A percentile compares a stretch with the other conserved stretches of the same genome.
Conservation (phyloP, 768 basidiomycete species). For the Neoboletus magnificus region DNA sequence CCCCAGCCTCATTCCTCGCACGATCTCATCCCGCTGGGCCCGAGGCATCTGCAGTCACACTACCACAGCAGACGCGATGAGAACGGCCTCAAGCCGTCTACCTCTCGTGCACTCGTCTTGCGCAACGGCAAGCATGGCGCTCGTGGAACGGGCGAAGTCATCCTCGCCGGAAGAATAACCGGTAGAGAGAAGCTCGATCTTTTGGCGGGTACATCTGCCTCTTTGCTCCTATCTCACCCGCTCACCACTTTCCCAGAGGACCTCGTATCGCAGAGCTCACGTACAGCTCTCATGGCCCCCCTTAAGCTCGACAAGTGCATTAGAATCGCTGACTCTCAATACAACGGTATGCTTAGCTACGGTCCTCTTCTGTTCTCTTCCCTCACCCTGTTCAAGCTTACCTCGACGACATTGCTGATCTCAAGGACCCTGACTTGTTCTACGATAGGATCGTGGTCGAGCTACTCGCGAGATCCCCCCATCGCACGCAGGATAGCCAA, state of each 20-base stretch:
- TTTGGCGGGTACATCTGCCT: constrained; percentile 54
- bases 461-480: constrained; percentile 47
- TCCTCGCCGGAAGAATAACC: constrained; percentile 55
- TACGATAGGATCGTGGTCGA: constrained; percentile 53
- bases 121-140: constrained; percentile 75
- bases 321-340: constrained; percentile 71
- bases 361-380: neutral
- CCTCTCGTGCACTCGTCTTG: constrained; percentile 68
- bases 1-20: constrained; percentile 21
- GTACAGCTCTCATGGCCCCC: constrained; percentile 58
- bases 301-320: constrained; percentile 62
- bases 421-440: constrained; percentile 68
- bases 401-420: constrained; percentile 63
- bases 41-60: constrained; percentile 43
- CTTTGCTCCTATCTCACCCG: neutral
- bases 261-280: constrained; percentile 48
- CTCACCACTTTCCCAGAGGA: constrained; percentile 50
- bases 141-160: constrained; percentile 65
- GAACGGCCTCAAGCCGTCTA: constrained; percentile 56
- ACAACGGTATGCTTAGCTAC: constrained; percentile 48
- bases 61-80: constrained; percentile 42
- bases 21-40: constrained; percentile 56
- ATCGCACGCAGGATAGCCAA: constrained; percentile 24
- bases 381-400: constrained; percentile 43
- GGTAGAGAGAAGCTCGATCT: constrained; percentile 81